Percentiles rank a stretch among this genome's conserved stretches.
Conservation (phyloP, 2,329 filamentous ascomycete species). For the Xylariales sp. region DNA sequence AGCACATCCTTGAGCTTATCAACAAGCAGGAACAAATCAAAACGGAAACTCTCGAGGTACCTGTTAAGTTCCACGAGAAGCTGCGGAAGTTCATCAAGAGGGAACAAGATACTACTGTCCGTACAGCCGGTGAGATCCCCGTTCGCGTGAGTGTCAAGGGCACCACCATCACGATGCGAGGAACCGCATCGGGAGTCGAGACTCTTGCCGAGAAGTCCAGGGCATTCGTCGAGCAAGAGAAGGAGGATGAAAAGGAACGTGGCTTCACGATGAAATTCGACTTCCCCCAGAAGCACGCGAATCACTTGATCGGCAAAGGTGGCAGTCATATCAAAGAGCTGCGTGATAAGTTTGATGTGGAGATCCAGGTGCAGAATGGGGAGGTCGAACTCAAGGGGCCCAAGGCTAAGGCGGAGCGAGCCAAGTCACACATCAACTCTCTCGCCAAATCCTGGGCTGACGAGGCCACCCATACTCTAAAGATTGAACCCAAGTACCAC, state of each 20-base stretch:
- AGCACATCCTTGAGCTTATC: conserved; percentile 54
- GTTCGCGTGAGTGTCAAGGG: conserved; percentile 55
- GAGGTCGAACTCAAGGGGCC: conserved; percentile 95
- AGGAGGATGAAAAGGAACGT: conserved; percentile 89
- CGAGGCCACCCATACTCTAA: conserved; percentile 79
- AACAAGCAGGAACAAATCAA: conserved; percentile 53
- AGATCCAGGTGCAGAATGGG: conserved; percentile 87
- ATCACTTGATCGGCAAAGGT: conserved; percentile 70
- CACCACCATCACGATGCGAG: conserved; percentile 66
- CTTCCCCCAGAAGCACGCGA: conserved; percentile 91
- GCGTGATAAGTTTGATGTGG: conserved; percentile 62
- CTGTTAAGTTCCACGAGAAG: conserved; percentile 59
- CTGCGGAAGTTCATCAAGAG: conserved; percentile 60
- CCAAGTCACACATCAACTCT: conserved; percentile 74
- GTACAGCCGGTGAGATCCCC: conserved; percentile 53
- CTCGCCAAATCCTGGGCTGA: conserved; percentile 83
- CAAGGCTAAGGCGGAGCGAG: conserved; percentile 86
- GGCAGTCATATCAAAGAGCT: conserved; percentile 63
- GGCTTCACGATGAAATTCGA: conserved; percentile 83
- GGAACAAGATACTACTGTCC: conserved; percentile 49
- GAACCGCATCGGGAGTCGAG: conserved; percentile 68
- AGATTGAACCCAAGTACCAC: conserved; percentile 92
- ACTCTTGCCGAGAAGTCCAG: conserved; percentile 68
- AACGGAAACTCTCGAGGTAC: conserved; percentile 50
- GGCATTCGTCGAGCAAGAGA: conserved; percentile 80